Evolutionary conservation across 2,329 filamentous ascomycete species (phyloP).

Genomic region (Aspergillus phoenicis): DNA sequence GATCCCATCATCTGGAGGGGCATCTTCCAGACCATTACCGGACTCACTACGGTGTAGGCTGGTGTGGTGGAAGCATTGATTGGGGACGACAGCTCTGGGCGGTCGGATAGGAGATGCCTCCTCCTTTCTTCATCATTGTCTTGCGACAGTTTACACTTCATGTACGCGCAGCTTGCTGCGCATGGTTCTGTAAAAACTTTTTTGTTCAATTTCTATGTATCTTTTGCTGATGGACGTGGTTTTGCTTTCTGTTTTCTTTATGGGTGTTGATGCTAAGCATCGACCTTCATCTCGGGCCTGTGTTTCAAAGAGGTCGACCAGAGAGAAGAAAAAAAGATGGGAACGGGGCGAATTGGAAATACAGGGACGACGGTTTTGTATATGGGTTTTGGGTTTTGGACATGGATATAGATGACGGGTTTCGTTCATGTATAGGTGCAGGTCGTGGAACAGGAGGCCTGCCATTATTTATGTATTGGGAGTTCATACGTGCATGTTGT

Average conservation of each 20-base stretch:
- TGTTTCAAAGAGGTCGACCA: neutral
- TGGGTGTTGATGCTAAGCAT: neutral
- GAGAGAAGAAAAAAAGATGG: neutral
- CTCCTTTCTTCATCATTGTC: neutral
- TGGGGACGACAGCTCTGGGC: neutral
- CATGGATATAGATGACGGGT: neutral
- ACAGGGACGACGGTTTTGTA: neutral
- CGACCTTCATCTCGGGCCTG: neutral
- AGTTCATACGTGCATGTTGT: neutral
- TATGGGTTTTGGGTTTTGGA: neutral
- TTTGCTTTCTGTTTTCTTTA: neutral
- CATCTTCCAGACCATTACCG: neutral
- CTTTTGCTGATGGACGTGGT: neutral
- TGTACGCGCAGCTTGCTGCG: slow-evolving; percentile 4
- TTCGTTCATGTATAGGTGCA: slow-evolving; percentile 10
- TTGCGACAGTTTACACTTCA: neutral
- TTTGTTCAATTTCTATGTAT: neutral
- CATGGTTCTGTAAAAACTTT: neutral
- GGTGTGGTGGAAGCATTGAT: neutral
- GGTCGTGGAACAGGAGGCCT: slow-evolving; percentile 7
- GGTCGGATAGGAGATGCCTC: neutral
- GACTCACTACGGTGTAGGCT: neutral
- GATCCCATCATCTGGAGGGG: neutral
- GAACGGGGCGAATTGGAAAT: neutral
- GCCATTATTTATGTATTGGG: neutral